A percentile compares a stretch with the other conserved stretches of the same genome.
These are phyloP conservation scores for Physaria fendleri DNA, from an alignment of 345 rosid species.

Conservation along the genomic window DNA sequence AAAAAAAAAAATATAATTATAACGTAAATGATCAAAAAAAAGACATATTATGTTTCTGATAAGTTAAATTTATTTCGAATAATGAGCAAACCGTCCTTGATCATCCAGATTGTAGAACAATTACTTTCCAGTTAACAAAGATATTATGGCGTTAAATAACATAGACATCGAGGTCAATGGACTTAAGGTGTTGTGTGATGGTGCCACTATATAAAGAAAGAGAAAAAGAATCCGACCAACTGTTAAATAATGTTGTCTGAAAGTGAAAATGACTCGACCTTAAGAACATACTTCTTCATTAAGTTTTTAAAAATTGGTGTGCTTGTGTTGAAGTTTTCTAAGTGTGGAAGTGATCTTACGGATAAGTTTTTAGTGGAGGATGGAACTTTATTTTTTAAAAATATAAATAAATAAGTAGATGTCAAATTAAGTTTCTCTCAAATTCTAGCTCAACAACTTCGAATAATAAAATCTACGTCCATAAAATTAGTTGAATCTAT, in stretches of 20 bases:
- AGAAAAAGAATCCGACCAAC: constrained; percentile 23
- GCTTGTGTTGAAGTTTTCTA: constrained; percentile 13
- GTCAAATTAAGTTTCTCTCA: constrained; percentile 6
- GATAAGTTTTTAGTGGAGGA: constrained; percentile 15
- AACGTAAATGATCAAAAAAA: neutral
- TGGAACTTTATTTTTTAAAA: neutral
- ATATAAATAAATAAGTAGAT: neutral
- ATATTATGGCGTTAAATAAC: neutral
- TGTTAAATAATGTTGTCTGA: constrained; percentile 22
- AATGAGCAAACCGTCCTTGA: neutral
- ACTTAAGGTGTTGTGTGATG: constrained; percentile 7
- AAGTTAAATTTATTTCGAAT: neutral
- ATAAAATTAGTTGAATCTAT: constrained; percentile 1
- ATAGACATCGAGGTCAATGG: constrained; percentile 8
- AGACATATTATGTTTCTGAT: neutral
- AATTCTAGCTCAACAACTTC: constrained; percentile 25
- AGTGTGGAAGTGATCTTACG: constrained; percentile 15
- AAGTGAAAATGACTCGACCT: constrained; percentile 30
- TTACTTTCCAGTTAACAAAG: neutral
- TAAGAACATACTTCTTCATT: constrained; percentile 24
- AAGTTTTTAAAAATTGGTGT: constrained; percentile 24
- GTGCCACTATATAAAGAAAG: constrained; percentile 14
- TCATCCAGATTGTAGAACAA: neutral
- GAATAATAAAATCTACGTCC: constrained; percentile 3
- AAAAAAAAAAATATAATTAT: neutral